These are phyloP conservation scores for Russula sp. DNA, from an alignment of 768 basidiomycete genomes.

Conservation along the genomic window DNA sequence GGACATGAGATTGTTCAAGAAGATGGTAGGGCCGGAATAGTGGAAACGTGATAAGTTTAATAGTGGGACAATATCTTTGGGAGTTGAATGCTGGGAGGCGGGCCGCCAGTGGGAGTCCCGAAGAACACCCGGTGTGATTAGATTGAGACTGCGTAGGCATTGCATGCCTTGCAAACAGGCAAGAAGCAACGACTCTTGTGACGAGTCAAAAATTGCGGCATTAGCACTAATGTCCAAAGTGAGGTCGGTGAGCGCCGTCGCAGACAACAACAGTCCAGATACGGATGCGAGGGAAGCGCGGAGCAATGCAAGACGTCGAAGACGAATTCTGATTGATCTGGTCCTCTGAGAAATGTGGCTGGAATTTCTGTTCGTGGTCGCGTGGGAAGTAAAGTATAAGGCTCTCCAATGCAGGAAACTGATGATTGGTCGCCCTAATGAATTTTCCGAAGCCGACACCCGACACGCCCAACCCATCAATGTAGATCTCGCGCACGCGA, in stretches of 20 bases:
- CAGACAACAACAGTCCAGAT: conserved; percentile 1
- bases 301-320: conserved; percentile 1
- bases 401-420: conserved; percentile 8
- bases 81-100: too few species aligned
- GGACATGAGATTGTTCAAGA: neutral
- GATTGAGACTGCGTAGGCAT: neutral
- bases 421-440: neutral
- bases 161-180: neutral
- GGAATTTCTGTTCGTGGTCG: neutral
- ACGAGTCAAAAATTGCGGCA: too few species aligned
- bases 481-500: too few species aligned
- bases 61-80: neutral
- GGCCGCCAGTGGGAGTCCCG: accelerated
- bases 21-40: neutral
- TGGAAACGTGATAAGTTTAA: neutral
- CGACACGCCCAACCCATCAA: too few species aligned
- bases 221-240: neutral
- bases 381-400: neutral
- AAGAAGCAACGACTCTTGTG: too few species aligned
- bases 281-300: neutral
- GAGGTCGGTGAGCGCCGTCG: conserved; percentile 8
- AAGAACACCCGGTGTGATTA: neutral
- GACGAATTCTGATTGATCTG: neutral
- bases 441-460: neutral
- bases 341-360: neutral